A percentile compares a stretch with the other conserved stretches of the same genome.
Evolutionary conservation across 106 monocot genomes (phyloP).

Genomic region (Alisma plantagoaquatica): DNA sequence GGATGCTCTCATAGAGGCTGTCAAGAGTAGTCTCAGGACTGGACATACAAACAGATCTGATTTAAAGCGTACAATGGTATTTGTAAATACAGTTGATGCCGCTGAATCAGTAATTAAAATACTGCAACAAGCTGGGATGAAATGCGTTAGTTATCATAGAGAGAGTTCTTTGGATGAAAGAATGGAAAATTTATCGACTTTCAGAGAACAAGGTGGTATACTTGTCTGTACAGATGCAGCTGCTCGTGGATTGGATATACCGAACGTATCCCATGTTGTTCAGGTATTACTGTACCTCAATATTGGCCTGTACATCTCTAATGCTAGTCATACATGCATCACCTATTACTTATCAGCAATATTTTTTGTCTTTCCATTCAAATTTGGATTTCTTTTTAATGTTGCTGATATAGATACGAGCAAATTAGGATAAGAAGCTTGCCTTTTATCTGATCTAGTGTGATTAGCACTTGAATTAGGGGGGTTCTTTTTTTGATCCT

Average conservation of each 20-base stretch:
- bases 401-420: too few relatives aligned
- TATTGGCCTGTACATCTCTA: too few relatives aligned
- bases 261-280: constrained; percentile 91
- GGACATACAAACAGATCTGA: constrained; percentile 10
- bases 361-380: too few relatives aligned
- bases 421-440: too few relatives aligned
- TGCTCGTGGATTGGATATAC: constrained; percentile 93
- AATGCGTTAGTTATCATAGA: constrained; percentile 79
- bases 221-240: constrained; percentile 99
- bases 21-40: constrained; percentile 25
- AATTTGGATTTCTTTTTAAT: too few relatives aligned
- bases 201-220: constrained; percentile 76
- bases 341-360: too few relatives aligned
- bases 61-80: constrained; percentile 71
- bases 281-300: constrained; percentile 65
- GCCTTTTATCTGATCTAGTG: background rate
- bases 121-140: constrained; percentile 45
- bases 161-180: constrained; percentile 70
- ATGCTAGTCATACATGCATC: too few relatives aligned
- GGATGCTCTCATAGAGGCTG: constrained; percentile 78
- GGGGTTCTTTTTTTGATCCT: too few relatives aligned
- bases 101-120: constrained; percentile 65
- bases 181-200: constrained; percentile 35
- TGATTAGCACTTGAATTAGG: too few relatives aligned
- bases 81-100: constrained; percentile 85